Conservation (phyloP, 805 yeast species). For the Candida multigemmis region DNA sequence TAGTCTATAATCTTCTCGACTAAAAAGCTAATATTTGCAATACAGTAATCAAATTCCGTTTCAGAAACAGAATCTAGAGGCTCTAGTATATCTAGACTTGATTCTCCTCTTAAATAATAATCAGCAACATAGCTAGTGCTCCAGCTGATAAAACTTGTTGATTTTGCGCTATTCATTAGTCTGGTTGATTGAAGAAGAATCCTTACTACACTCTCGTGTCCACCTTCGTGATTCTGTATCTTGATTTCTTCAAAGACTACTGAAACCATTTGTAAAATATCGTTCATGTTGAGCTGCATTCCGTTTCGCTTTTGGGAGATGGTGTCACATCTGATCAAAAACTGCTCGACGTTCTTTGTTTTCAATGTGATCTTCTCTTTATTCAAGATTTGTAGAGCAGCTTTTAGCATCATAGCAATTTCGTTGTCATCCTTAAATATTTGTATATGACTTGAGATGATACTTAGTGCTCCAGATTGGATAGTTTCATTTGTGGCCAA, state of each 20-base stretch:
- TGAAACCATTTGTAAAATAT: constrained; percentile 4
- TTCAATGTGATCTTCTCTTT: background rate
- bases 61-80: too few relatives aligned
- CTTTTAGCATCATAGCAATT: background rate
- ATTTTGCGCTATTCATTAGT: constrained; percentile 1
- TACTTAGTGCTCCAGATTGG: too few relatives aligned
- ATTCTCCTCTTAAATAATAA: constrained; percentile 13
- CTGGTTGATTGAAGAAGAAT: constrained; percentile 2
- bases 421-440: background rate
- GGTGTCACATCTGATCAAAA: too few relatives aligned
- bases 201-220: constrained; percentile 3
- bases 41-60: too few relatives aligned
- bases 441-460: constrained; percentile 2
- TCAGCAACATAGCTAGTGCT: constrained; percentile 12
- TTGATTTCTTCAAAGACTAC: constrained; percentile 3
- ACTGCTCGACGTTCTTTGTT: constrained; percentile 2
- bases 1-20: too few relatives aligned
- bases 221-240: constrained; percentile 2
- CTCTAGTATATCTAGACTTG: too few relatives aligned
- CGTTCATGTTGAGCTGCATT: too few relatives aligned
- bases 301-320: too few relatives aligned
- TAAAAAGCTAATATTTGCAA: too few relatives aligned
- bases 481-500: too few relatives aligned
- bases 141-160: constrained; percentile 12
- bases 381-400: constrained; percentile 1